phyloP scores from a whole-genome alignment of 371 early-diverging fungal genomes.

The Actinomortierella wolfii region DNA sequence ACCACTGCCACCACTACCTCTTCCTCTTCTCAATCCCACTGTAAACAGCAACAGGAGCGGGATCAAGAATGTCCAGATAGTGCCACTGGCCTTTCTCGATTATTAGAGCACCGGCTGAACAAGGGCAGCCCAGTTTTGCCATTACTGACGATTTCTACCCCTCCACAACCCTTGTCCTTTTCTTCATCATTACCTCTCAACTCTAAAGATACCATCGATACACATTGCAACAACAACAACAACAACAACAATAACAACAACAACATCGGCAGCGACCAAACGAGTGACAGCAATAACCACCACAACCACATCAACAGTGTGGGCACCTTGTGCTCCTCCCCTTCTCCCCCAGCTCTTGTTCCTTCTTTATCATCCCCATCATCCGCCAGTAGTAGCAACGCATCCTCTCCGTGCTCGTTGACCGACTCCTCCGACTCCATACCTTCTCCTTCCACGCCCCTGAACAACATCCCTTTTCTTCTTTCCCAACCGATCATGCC shows the following conservation, averaged over 20 bases:
- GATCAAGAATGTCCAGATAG: constrained; percentile 27
- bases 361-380: background rate
- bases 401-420: constrained; percentile 5
- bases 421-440: constrained; percentile 2
- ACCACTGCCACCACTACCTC: background rate
- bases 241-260: background rate
- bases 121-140: constrained; percentile 12
- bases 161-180: background rate
- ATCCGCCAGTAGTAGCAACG: constrained; percentile 7
- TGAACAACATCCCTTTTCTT: constrained; percentile 1
- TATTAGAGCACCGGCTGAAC: constrained; percentile 8
- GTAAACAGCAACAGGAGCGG: constrained; percentile 11
- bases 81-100: constrained; percentile 18
- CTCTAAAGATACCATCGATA: constrained; percentile 2
- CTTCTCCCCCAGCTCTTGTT: background rate
- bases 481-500: constrained; percentile 16
- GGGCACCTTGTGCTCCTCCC: background rate
- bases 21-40: background rate
- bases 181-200: background rate
- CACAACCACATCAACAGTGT: constrained; percentile 1
- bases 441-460: background rate
- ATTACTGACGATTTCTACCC: constrained; percentile 10
- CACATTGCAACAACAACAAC: constrained; percentile 5
- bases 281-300: background rate
- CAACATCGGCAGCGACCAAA: background rate